These are phyloP conservation scores for Blastobotrys serpentis DNA, from an alignment of 1,139 yeast species.

Conservation along the genomic window DNA sequence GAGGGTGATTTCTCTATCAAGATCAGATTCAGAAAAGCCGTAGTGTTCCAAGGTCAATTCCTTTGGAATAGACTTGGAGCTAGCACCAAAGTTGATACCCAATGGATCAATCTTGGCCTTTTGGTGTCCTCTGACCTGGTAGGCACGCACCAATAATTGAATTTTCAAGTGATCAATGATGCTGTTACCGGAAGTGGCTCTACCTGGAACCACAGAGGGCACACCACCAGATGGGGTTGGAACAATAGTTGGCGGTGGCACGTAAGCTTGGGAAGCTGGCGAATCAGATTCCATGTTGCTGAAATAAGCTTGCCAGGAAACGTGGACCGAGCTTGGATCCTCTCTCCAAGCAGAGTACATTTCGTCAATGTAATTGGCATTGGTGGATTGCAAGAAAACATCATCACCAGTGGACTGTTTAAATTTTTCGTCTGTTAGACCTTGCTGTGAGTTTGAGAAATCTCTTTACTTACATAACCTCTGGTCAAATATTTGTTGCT, in stretches of 20 bases:
- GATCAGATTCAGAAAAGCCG: conserved; percentile 83
- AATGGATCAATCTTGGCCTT: conserved; percentile 95
- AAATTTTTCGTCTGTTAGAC: no score
- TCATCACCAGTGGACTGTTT: conserved; percentile 45
- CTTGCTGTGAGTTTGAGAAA: no score
- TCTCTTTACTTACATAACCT: conserved; percentile 6
- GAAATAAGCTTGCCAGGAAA: conserved; percentile 94
- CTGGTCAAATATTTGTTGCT: not conserved
- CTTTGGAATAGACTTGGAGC: conserved; percentile 63
- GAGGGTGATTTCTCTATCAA: conserved; percentile 77
- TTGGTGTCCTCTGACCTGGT: conserved; percentile 97
- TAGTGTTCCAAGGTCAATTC: conserved; percentile 91
- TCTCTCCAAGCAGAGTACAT: conserved; percentile 94
- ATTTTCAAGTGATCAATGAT: conserved; percentile 90
- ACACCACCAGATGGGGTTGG: conserved; percentile 74
- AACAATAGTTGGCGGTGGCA: conserved; percentile 86
- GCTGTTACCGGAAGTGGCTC: conserved; percentile 43
- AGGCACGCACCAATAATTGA: conserved; percentile 94
- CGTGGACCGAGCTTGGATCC: conserved; percentile 89
- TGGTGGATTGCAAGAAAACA: conserved; percentile 77
- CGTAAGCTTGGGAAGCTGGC: conserved; percentile 71
- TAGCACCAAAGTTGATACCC: conserved; percentile 73
- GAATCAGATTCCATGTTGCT: conserved; percentile 74
- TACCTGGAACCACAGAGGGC: conserved; percentile 47
- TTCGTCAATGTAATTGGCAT: conserved; percentile 93